phyloP scores from a whole-genome alignment of 352 stramenopile genomes.

The Globisporangium orthogonon region DNA sequence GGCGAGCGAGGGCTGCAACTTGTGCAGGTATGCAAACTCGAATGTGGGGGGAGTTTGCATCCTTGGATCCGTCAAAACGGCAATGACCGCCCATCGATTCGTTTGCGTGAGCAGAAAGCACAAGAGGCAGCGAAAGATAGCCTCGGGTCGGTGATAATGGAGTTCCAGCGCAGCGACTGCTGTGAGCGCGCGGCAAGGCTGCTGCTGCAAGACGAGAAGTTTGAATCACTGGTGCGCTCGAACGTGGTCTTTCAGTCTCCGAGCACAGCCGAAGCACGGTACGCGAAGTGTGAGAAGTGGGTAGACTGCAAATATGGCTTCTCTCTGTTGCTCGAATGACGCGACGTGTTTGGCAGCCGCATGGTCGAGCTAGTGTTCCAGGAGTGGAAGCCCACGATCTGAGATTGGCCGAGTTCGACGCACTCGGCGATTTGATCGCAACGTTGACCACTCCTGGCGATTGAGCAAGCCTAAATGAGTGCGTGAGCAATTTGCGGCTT shows the following conservation, averaged over 20 bases:
- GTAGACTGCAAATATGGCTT: too few relatives aligned
- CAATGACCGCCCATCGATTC: too few relatives aligned
- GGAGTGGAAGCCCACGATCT: slow-evolving; percentile 44
- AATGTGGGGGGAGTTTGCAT: background rate
- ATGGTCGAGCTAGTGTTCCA: slow-evolving; percentile 43
- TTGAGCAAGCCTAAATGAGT: too few relatives aligned
- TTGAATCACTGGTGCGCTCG: slow-evolving; percentile 9
- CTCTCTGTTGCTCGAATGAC: too few relatives aligned
- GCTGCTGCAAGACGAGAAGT: slow-evolving; percentile 19
- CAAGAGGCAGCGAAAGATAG: slow-evolving; percentile 19
- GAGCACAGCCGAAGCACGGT: slow-evolving; percentile 25
- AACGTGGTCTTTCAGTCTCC: slow-evolving; percentile 24
- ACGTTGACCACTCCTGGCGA: too few relatives aligned
- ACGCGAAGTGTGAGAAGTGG: background rate
- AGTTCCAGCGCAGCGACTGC: slow-evolving; percentile 36
- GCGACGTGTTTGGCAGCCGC: slow-evolving; percentile 12
- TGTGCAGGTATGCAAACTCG: background rate
- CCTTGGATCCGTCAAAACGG: too few relatives aligned
- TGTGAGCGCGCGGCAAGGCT: slow-evolving; percentile 15
- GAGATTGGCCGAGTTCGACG: background rate
- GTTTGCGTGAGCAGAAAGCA: slow-evolving; percentile 22
- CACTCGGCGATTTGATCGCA: too few relatives aligned
- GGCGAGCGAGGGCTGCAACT: slow-evolving; percentile 8
- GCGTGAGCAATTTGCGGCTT: too few relatives aligned
- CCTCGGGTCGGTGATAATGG: slow-evolving; percentile 44